These are phyloP conservation scores for Wickerhamiella qilinensis DNA, from an alignment of 805 yeast genomes.

Conservation along the genomic window DNA sequence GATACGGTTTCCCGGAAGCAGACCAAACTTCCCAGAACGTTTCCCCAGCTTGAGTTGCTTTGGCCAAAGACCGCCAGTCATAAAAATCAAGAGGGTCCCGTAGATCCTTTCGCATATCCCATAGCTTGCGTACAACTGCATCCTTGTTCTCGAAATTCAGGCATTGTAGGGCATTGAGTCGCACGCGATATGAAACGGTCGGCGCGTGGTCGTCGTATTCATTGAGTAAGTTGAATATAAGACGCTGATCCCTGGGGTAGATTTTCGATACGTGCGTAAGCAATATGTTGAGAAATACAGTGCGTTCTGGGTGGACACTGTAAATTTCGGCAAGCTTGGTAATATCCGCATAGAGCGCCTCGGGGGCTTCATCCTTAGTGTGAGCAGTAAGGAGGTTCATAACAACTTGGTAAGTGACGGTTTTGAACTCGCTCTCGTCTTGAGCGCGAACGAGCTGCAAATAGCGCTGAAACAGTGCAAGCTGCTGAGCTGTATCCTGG, in stretches of 20 bases:
- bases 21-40: background rate
- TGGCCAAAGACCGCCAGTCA: slow-evolving; percentile 15
- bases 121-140: slow-evolving; percentile 4
- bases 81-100: slow-evolving; percentile 4
- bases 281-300: slow-evolving; percentile 12
- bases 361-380: background rate
- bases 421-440: slow-evolving; percentile 10
- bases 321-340: slow-evolving; percentile 6
- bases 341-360: slow-evolving; percentile 2
- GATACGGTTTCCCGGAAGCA: background rate
- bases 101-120: slow-evolving; percentile 7
- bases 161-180: slow-evolving; percentile 11
- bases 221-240: slow-evolving; percentile 7
- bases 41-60: slow-evolving; percentile 3
- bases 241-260: slow-evolving; percentile 7
- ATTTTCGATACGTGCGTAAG: slow-evolving; percentile 8
- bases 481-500: slow-evolving; percentile 5
- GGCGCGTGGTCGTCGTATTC: slow-evolving; percentile 7
- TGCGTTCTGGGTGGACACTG: slow-evolving; percentile 3
- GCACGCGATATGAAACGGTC: slow-evolving; percentile 12
- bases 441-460: slow-evolving; percentile 6
- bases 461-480: slow-evolving; percentile 8
- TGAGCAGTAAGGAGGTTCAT: slow-evolving; percentile 5
- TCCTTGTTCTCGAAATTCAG: slow-evolving; percentile 6
- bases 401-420: slow-evolving; percentile 9